Percentiles rank a stretch among this genome's conserved stretches.
Conservation (phyloP, 2,329 filamentous ascomycete genomes). For the Ascochyta koolunga region DNA sequence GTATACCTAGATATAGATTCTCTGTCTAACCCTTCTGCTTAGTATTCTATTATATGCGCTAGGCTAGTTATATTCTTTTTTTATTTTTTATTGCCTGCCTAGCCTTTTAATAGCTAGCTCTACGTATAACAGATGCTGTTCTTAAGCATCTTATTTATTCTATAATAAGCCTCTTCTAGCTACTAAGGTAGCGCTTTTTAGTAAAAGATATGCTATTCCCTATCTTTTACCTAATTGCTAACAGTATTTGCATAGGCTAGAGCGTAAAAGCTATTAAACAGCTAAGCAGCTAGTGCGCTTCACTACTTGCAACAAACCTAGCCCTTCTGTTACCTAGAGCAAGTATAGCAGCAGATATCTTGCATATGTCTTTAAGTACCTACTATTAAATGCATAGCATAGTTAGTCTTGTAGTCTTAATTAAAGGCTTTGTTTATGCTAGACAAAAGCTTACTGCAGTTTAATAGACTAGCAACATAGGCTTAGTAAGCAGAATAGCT, state of each 20-base stretch:
- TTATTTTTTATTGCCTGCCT: too few relatives aligned
- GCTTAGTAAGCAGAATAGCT: too few relatives aligned
- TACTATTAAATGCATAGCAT: not conserved
- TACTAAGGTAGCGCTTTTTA: not conserved
- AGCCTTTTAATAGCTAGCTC: too few relatives aligned
- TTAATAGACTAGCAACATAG: too few relatives aligned
- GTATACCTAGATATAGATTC: too few relatives aligned
- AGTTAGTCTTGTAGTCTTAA: not conserved
- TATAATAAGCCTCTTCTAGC: not conserved
- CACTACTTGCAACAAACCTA: not conserved
- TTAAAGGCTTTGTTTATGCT: too few relatives aligned
- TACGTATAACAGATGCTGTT: not conserved
- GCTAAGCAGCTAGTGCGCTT: not conserved
- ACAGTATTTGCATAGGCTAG: not conserved
- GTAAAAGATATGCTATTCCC: not conserved
- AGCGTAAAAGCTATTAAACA: not conserved
- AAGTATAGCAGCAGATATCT: too few relatives aligned
- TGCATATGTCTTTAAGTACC: not conserved
- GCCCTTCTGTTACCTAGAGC: too few relatives aligned
- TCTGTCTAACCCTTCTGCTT: too few relatives aligned
- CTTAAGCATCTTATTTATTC: not conserved
- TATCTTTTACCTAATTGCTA: not conserved
- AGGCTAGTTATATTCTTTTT: too few relatives aligned
- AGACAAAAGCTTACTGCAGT: too few relatives aligned
- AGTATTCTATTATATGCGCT: too few relatives aligned